Conservation (phyloP, 1,284 basidiomycete species). For the Irpex rosettiformis region DNA sequence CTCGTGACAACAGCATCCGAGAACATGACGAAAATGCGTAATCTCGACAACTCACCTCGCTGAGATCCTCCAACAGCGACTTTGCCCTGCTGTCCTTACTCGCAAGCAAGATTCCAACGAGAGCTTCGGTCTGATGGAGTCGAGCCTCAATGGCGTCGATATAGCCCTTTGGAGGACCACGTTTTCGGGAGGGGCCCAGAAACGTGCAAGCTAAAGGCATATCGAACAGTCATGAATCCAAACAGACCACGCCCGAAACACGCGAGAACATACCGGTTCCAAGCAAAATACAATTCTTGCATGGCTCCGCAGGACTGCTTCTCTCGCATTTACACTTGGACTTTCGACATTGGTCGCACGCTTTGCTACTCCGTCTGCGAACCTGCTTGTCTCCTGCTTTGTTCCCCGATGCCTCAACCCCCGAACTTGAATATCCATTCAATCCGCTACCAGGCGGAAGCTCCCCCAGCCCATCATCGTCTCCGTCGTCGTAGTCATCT, state of each 20-base stretch:
- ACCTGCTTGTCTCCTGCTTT: slow-evolving; percentile 46
- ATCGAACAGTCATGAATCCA: slow-evolving; percentile 1
- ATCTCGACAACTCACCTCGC: slow-evolving; percentile 35
- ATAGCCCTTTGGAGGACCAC: slow-evolving; percentile 85
- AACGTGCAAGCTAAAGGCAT: slow-evolving; percentile 65
- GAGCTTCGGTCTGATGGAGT: slow-evolving; percentile 82
- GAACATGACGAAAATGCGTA: background rate
- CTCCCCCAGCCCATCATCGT: slow-evolving; percentile 31
- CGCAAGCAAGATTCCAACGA: slow-evolving; percentile 74
- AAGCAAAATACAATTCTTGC: slow-evolving; percentile 71
- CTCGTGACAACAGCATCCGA: background rate
- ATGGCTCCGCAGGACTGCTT: slow-evolving; percentile 47
- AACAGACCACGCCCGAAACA: background rate
- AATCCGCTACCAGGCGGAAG: slow-evolving; percentile 23
- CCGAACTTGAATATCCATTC: slow-evolving; percentile 18
- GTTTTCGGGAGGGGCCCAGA: slow-evolving; percentile 77
- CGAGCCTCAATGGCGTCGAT: slow-evolving; percentile 89
- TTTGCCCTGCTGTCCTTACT: slow-evolving; percentile 63
- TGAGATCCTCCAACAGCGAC: slow-evolving; percentile 55
- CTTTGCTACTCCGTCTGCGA: slow-evolving; percentile 68
- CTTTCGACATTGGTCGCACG: slow-evolving; percentile 80
- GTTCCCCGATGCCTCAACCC: slow-evolving; percentile 14
- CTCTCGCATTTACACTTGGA: slow-evolving; percentile 78
- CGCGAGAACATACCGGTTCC: slow-evolving; percentile 51
- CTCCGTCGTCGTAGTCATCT: slow-evolving; percentile 36